Base-by-base conservation (phyloP, 495 filamentous ascomycete species). In the Amniculicola lignicola region DNA sequence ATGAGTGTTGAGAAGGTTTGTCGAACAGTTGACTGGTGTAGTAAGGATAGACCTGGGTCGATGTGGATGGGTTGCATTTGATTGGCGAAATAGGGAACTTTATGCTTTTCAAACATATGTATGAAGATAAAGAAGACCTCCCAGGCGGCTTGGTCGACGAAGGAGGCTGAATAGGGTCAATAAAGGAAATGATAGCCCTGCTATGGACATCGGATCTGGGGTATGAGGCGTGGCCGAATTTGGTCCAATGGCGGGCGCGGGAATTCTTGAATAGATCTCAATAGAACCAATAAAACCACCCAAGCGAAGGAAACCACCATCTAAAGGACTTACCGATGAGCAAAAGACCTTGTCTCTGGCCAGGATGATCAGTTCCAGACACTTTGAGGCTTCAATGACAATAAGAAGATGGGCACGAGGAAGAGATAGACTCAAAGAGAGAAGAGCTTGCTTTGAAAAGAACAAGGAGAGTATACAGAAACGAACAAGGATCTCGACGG, bases 151-250 rank as follows among this genome's bases (percentile, higher is more conserved):
- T 1, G 3, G 36, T 24, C 16, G 19, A 24, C 28, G 12, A 24
- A 47, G 18, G 6, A 18, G 10, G 14, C 39, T 53, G 22, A 53
- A 53, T 47, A 59, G 27, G 28, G 12, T 51, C 45, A 51, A 51
- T 58, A 54, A 59, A 53, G 39, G 37, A 19, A n/a, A n/a, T n/a
- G n/a, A n/a, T n/a, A n/a, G n/a, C n/a, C n/a, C n/a, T n/a, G n/a
- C n/a, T n/a, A n/a, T n/a, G n/a, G n/a, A n/a, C n/a, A n/a, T n/a
- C n/a, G n/a, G n/a, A n/a, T n/a, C n/a, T n/a, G n/a, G n/a, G n/a
- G n/a, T n/a, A n/a, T n/a, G n/a, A n/a, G n/a, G n/a, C n/a, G n/a
- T n/a, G n/a, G n/a, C n/a, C n/a, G n/a, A n/a, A n/a, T n/a, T n/a
- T n/a, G n/a, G n/a, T n/a, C n/a, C n/a, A n/a, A n/a, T n/a, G n/a